Evolutionary conservation across 1,284 basidiomycete genomes (phyloP).

Genomic region (Malassezia caprae): DNA sequence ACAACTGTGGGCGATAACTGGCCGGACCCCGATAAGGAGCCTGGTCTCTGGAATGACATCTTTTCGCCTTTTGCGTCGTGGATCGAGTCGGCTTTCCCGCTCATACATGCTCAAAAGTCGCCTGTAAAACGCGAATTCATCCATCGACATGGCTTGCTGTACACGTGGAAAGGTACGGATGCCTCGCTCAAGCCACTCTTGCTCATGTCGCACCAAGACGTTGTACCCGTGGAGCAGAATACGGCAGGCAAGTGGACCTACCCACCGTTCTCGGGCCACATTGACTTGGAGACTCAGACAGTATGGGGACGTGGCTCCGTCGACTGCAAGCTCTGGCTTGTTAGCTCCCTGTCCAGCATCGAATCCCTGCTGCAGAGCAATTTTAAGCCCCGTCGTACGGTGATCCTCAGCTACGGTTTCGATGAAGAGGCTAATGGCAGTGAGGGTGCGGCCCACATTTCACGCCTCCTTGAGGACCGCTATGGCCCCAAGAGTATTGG

Average conservation of each 20-base stretch:
- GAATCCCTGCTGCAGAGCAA: slow-evolving; percentile 50
- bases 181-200: slow-evolving; percentile 58
- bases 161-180: slow-evolving; percentile 58
- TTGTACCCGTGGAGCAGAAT: slow-evolving; percentile 53
- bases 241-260: slow-evolving; percentile 52
- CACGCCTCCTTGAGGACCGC: slow-evolving; percentile 19
- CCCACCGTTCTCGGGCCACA: slow-evolving; percentile 52
- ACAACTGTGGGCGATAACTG: slow-evolving; percentile 33
- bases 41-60: slow-evolving; percentile 21
- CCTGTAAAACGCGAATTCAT: slow-evolving; percentile 47
- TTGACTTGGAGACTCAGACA: slow-evolving; percentile 50
- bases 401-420: slow-evolving; percentile 61
- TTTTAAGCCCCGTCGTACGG: slow-evolving; percentile 50
- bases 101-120: slow-evolving; percentile 22
- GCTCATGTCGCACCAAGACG: slow-evolving; percentile 54
- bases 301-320: slow-evolving; percentile 52
- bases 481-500: slow-evolving; percentile 30
- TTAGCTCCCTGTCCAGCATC: slow-evolving; percentile 51
- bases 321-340: slow-evolving; percentile 50
- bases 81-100: slow-evolving; percentile 26
- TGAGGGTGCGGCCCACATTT: slow-evolving; percentile 36
- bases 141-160: slow-evolving; percentile 60
- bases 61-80: slow-evolving; percentile 30
- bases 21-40: slow-evolving; percentile 23
- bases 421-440: slow-evolving; percentile 56